Conservation (phyloP, 257 asterid species). For the Coffea eugenioides region DNA sequence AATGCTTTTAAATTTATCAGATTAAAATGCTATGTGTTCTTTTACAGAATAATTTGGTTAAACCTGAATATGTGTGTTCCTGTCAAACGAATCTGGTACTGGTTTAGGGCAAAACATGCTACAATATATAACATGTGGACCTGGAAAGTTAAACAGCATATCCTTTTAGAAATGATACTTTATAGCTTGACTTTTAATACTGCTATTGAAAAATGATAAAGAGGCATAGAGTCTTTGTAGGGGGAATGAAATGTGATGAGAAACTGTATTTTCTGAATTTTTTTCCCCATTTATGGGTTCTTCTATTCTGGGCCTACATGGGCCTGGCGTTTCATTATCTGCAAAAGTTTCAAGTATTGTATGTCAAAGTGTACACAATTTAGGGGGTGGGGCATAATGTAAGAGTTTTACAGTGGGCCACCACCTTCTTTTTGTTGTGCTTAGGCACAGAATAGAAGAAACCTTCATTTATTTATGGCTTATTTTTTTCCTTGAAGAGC, state of each 20-base stretch:
- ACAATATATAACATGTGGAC: background rate
- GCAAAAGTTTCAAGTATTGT: too few relatives aligned
- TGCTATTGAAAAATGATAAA: background rate
- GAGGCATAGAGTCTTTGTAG: background rate
- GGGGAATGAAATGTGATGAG: background rate
- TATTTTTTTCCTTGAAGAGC: background rate
- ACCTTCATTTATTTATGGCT: background rate
- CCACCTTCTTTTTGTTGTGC: too few relatives aligned
- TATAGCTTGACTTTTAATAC: background rate
- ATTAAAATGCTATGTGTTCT: background rate
- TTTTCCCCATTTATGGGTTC: too few relatives aligned
- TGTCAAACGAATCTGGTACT: background rate
- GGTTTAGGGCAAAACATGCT: background rate
- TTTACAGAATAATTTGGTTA: background rate
- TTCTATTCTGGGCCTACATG: too few relatives aligned
- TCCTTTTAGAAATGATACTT: background rate
- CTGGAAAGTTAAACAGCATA: background rate
- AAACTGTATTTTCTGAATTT: background rate
- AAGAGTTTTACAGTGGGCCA: too few relatives aligned
- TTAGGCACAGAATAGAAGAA: too few relatives aligned
- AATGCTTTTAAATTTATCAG: background rate
- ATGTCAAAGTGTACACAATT: too few relatives aligned
- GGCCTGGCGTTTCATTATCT: too few relatives aligned
- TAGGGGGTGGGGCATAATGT: too few relatives aligned
- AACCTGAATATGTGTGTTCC: background rate